Evolutionary conservation across 1,139 yeast genomes (phyloP).

Genomic region (Sugiyamaella neomexicana): DNA sequence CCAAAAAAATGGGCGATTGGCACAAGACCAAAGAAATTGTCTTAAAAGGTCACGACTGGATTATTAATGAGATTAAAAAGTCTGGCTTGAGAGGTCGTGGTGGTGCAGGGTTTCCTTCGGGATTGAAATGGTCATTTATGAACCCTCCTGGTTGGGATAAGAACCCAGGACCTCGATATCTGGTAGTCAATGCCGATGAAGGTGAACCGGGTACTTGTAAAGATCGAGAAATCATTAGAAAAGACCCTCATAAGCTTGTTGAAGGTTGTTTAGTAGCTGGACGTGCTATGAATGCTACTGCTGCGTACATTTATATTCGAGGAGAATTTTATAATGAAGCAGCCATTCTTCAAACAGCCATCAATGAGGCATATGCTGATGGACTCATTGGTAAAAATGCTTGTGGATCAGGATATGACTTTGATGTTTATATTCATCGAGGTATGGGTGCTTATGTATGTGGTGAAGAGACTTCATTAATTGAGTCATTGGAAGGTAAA

Average conservation of each 20-base stretch:
- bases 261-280: conserved; percentile 88
- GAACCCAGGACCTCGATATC: conserved; percentile 78
- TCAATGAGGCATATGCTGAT: conserved; percentile 79
- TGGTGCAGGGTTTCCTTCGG: conserved; percentile 91
- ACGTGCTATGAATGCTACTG: conserved; percentile 89
- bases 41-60: conserved; percentile 83
- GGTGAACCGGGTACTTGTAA: conserved; percentile 95
- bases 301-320: conserved; percentile 85
- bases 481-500: conserved; percentile 85
- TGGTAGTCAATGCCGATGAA: conserved; percentile 88
- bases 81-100: conserved; percentile 90
- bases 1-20: conserved; percentile 86
- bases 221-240: conserved; percentile 84
- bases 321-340: conserved; percentile 88
- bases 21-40: conserved; percentile 82
- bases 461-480: conserved; percentile 88
- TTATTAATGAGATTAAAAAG: conserved; percentile 78
- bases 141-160: conserved; percentile 95
- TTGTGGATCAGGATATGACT: conserved; percentile 81
- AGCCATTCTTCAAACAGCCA: conserved; percentile 67
- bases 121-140: conserved; percentile 90
- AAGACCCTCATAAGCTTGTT: conserved; percentile 85
- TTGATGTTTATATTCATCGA: conserved; percentile 79
- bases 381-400: conserved; percentile 81
- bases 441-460: conserved; percentile 93